phyloP scores from a whole-genome alignment of 2,329 filamentous ascomycete species.

The Trichoderma sp. region DNA sequence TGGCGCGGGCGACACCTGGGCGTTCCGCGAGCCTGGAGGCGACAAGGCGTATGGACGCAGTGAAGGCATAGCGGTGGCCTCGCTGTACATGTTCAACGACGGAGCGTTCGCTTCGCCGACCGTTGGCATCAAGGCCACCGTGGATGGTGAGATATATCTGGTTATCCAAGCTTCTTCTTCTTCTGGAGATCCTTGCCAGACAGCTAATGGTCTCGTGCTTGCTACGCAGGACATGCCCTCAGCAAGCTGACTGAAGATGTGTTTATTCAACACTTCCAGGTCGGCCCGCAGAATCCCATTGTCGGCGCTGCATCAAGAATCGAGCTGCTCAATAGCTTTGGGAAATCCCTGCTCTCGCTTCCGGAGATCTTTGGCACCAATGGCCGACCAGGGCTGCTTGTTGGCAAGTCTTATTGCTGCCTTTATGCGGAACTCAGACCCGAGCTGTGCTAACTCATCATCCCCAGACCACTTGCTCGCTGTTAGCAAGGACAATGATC shows the following conservation, averaged over 20 bases:
- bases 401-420: conserved; percentile 42
- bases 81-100: conserved; percentile 52
- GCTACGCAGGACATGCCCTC: conserved; percentile 36
- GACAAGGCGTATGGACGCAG: conserved; percentile 45
- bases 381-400: conserved; percentile 52
- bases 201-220: not conserved
- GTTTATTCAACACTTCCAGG: conserved; percentile 48
- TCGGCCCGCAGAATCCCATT: conserved; percentile 49
- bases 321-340: conserved; percentile 46
- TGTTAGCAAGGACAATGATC: conserved; percentile 33
- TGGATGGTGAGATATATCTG: conserved; percentile 40
- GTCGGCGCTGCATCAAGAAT: conserved; percentile 49
- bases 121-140: conserved; percentile 31
- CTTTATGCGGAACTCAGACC: no score
- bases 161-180: no score
- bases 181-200: not conserved
- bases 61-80: conserved; percentile 56
- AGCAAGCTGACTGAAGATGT: conserved; percentile 38
- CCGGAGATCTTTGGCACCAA: conserved; percentile 46
- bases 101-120: conserved; percentile 43
- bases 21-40: conserved; percentile 46
- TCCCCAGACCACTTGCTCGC: conserved; percentile 46
- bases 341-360: conserved; percentile 44
- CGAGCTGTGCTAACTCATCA: not conserved
- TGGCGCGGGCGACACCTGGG: conserved; percentile 55